Evolutionary conservation across 352 stramenopile species (phyloP), one percentile per base, ranked within the genome.

Genomic region (Phytophthora ohioensis): DNA sequence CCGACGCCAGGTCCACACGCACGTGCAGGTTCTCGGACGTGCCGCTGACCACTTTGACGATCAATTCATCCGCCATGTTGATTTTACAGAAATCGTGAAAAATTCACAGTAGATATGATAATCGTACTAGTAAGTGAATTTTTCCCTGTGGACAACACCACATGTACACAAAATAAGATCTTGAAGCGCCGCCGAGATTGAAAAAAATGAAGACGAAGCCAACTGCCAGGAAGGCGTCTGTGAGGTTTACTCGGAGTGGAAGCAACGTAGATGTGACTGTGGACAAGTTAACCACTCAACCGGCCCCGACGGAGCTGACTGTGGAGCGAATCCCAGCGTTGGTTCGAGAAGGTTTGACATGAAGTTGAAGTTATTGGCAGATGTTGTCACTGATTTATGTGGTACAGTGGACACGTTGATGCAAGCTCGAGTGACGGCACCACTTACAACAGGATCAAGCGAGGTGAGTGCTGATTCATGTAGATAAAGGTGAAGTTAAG

Each of bases 1-100:
- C 66, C 27, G 67, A 59, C 15, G 75, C 60, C 56, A 91, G 54
- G 42, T 79, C 75, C 42, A 92, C 74, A 17, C 52, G 51, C 57
- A 94, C 17, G 7, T 73, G 62, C 49, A 94, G 75, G 55, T 76
- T 74, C 75, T 92, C 87, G 63, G 82, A 81, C 58, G 66, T 57
- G 67, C 83, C 79, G 64, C 81, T 81, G 55, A 94, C 87, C n/a
- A 91, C 71, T 51, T 94, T 91, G 57, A 94, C 77, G 5, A 68
- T 89, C 62, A 93, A 62, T 57, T 91, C 77, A 53, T 77, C 76
- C 35, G 64, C 64, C 71, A 80, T 84, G 12, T 52, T 66, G 27
- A 12, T 17, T 53, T 62, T 30, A 7, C 5, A 39, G 21, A 27
- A 27, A 27, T 27, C 21, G 21, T 27, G 21, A 27, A 27, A 27